Conservation (phyloP, 176 grass and related monocot species). For the Oryza meridionalis region DNA sequence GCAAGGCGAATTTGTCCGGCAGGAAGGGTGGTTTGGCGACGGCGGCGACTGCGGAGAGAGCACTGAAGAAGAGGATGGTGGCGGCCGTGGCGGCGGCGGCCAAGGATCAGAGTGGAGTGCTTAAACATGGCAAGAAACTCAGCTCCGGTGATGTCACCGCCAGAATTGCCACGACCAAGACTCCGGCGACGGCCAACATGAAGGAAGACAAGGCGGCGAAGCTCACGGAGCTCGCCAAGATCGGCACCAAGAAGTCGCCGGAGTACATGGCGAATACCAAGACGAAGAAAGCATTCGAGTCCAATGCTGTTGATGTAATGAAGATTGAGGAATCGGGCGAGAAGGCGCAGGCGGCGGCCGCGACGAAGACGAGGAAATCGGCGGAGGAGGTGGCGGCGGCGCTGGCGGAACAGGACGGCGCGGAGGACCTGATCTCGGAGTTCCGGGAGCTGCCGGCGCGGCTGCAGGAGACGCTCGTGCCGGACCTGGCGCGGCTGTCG, state of each 20-base stretch:
- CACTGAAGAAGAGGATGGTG: background rate
- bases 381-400: slow-evolving; percentile 25
- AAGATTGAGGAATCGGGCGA: slow-evolving; percentile 51
- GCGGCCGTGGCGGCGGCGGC: too few species aligned
- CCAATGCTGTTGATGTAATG: background rate
- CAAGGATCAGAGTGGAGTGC: background rate
- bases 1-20: background rate
- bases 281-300: slow-evolving; percentile 50
- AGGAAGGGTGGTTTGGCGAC: background rate
- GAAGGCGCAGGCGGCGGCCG: slow-evolving; percentile 41
- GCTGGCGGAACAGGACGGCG: slow-evolving; percentile 49
- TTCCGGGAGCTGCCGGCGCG: slow-evolving; percentile 66
- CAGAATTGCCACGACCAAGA: background rate
- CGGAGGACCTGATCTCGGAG: slow-evolving; percentile 75
- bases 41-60: background rate
- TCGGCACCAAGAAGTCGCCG: slow-evolving; percentile 29
- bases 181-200: slow-evolving; percentile 24
- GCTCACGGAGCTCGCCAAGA: slow-evolving; percentile 32
- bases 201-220: slow-evolving; percentile 56
- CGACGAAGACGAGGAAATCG: slow-evolving; percentile 27
- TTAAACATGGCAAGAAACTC: background rate
- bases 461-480: slow-evolving; percentile 70
- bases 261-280: slow-evolving; percentile 55
- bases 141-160: background rate
- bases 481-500: slow-evolving; percentile 86